Percentiles rank a stretch among this genome's conserved stretches.
These are phyloP conservation scores for Paraurostyla sp. DNA, from an alignment of 73 alveolate genomes.

Conservation along the genomic window DNA sequence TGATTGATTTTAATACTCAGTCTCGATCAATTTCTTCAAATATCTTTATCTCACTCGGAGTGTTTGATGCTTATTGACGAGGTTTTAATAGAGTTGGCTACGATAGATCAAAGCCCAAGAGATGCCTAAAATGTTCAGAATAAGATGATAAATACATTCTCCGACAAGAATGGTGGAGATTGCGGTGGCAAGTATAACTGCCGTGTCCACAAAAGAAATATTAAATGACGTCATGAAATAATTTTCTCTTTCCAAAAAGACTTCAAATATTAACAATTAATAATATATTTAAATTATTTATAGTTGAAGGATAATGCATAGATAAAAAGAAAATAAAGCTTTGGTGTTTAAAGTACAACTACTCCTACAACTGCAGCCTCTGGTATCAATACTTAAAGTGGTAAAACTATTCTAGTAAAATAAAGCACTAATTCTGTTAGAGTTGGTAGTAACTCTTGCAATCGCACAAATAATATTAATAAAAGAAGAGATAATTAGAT, in stretches of 20 bases:
- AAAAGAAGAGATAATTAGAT: too few relatives aligned
- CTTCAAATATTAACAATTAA: constrained; percentile 20
- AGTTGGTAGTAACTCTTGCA: too few relatives aligned
- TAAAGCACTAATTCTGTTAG: too few relatives aligned
- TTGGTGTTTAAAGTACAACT: too few relatives aligned
- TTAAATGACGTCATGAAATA: constrained; percentile 44
- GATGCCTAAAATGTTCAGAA: constrained; percentile 23
- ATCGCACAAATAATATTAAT: too few relatives aligned
- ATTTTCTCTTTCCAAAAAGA: not conserved
- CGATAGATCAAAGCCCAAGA: constrained; percentile 45
- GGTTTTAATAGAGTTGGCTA: not conserved
- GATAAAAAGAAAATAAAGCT: too few relatives aligned
- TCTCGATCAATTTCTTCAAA: constrained; percentile 28
- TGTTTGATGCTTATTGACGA: not conserved
- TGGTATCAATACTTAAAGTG: too few relatives aligned
- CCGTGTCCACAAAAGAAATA: constrained; percentile 36
- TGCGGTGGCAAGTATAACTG: constrained; percentile 14
- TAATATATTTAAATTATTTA: not conserved
- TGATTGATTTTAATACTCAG: not conserved
- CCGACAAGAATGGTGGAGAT: constrained; percentile 43
- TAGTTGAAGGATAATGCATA: too few relatives aligned
- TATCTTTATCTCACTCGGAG: constrained; percentile 24
- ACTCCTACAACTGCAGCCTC: too few relatives aligned
- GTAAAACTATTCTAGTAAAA: too few relatives aligned
- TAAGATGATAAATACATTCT: not conserved